A percentile compares a stretch with the other conserved stretches of the same genome.
Evolutionary conservation across 768 basidiomycete genomes (phyloP).

Genomic region (Mycena sanguinolenta): DNA sequence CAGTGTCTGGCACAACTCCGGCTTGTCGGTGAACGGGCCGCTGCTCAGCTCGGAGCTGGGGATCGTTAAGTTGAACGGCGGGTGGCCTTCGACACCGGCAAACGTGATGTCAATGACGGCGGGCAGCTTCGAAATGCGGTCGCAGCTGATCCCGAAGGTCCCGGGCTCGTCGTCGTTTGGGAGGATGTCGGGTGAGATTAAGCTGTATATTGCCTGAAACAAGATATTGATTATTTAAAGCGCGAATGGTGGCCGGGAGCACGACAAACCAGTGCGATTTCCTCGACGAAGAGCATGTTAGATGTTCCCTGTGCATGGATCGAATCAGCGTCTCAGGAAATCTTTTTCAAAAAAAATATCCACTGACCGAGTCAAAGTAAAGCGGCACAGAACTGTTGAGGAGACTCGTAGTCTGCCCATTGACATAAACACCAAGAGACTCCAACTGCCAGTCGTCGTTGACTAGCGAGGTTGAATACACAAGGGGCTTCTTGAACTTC

Average conservation of each 20-base stretch:
- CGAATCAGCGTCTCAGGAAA: conserved; percentile 38
- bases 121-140: conserved; percentile 43
- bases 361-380: conserved; percentile 63
- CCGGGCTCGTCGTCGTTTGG: conserved; percentile 49
- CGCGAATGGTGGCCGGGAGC: neutral
- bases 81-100: conserved; percentile 41
- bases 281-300: conserved; percentile 48
- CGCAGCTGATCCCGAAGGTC: conserved; percentile 51
- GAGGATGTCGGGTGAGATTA: conserved; percentile 53
- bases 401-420: conserved; percentile 61
- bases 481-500: conserved; percentile 41
- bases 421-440: conserved; percentile 55
- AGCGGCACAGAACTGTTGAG: conserved; percentile 56
- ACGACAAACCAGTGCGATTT: conserved; percentile 36
- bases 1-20: too few relatives aligned
- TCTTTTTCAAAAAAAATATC: too few relatives aligned
- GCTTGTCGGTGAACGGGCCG: conserved; percentile 50
- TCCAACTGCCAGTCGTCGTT: neutral
- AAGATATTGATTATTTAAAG: neutral
- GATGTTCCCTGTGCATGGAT: conserved; percentile 6
- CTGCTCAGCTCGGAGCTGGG: conserved; percentile 53
- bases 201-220: conserved; percentile 46
- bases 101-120: conserved; percentile 51
- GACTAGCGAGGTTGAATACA: conserved; percentile 6
- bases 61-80: conserved; percentile 51